A percentile compares a stretch with the other conserved stretches of the same genome.
Conservation (phyloP, 2,329 filamentous ascomycete genomes). For the Sclerotinia minor region DNA sequence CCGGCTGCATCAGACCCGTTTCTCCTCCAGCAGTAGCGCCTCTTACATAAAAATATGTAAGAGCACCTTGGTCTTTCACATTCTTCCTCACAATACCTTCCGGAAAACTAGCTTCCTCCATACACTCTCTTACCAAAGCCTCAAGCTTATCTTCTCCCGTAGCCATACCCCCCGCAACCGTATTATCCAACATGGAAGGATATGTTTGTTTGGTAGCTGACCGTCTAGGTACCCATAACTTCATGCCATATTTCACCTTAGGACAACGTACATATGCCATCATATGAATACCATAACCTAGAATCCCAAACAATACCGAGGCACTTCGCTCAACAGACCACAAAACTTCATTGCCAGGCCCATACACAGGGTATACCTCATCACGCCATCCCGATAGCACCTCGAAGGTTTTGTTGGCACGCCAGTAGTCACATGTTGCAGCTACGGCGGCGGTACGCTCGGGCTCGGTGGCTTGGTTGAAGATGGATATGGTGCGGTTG, state of each 20-base stretch:
- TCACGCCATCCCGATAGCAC: slow-evolving; percentile 77
- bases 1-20: slow-evolving; percentile 79
- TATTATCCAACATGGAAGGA: slow-evolving; percentile 80
- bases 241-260: slow-evolving; percentile 56
- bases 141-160: slow-evolving; percentile 79
- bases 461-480: slow-evolving; percentile 55
- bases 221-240: slow-evolving; percentile 82
- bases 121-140: slow-evolving; percentile 79
- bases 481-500: slow-evolving; percentile 63
- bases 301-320: slow-evolving; percentile 70
- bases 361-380: slow-evolving; percentile 79
- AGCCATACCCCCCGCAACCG: slow-evolving; percentile 80
- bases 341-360: slow-evolving; percentile 58
- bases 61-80: slow-evolving; percentile 62
- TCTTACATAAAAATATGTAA: slow-evolving; percentile 84
- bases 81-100: slow-evolving; percentile 64
- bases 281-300: slow-evolving; percentile 81
- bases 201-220: slow-evolving; percentile 81
- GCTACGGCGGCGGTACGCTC: slow-evolving; percentile 60
- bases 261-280: slow-evolving; percentile 64
- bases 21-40: slow-evolving; percentile 77
- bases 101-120: slow-evolving; percentile 83
- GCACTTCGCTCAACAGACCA: slow-evolving; percentile 78
- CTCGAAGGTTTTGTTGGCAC: slow-evolving; percentile 68
- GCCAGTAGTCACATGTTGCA: slow-evolving; percentile 65